Percentiles rank a stretch among this genome's conserved stretches.
phyloP scores from a whole-genome alignment of 192 early-diverging fungal genomes.

The Entrophospora sp. region DNA sequence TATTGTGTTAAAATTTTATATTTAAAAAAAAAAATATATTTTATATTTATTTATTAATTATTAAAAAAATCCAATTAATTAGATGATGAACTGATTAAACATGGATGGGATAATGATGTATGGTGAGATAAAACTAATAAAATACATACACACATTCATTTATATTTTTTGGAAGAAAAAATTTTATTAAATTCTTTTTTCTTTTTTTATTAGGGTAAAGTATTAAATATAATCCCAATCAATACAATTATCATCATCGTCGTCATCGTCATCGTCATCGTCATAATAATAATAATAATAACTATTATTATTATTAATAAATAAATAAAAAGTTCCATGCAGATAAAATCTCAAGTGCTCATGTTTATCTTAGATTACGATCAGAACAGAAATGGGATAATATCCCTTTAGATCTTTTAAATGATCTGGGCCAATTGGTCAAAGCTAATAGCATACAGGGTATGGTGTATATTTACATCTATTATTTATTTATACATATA shows the following conservation, averaged over 20 bases:
- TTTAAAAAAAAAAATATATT: background rate
- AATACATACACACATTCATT: background rate
- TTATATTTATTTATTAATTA: background rate
- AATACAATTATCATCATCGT: no score
- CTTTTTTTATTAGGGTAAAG: background rate
- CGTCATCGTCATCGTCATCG: no score
- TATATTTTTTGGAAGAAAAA: background rate
- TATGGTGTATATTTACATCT: background rate
- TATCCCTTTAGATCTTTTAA: conserved; percentile 63
- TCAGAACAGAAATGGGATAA: conserved; percentile 67
- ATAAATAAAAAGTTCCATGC: conserved; percentile 75
- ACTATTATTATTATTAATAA: background rate
- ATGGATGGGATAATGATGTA: conserved; percentile 91
- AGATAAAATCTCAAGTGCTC: conserved; percentile 94
- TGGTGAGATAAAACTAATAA: conserved; percentile 40
- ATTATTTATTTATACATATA: background rate
- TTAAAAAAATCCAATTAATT: no score
- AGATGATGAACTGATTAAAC: conserved; percentile 90
- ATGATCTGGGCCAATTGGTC: conserved; percentile 86
- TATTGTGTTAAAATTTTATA: background rate
- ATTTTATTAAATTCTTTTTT: background rate
- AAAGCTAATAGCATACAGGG: conserved; percentile 98
- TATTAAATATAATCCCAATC: no score
- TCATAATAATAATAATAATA: background rate
- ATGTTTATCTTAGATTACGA: conserved; percentile 86